Conservation (phyloP, 768 basidiomycete species). For the Collybiopsis luxurians region DNA sequence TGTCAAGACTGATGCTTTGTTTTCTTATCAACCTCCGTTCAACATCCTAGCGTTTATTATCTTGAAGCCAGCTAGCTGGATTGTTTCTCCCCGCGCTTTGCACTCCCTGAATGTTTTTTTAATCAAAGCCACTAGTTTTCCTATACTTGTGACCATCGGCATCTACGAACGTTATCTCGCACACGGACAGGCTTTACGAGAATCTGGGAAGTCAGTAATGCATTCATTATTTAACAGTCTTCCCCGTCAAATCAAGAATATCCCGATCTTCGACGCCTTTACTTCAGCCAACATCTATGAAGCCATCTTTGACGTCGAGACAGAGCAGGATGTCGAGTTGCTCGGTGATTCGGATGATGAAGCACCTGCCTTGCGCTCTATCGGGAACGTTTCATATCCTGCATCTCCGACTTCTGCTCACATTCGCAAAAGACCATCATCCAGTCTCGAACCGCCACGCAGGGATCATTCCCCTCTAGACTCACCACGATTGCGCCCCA, state of each 20-base stretch:
- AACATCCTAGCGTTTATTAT: constrained; percentile 79
- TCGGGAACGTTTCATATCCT: background rate
- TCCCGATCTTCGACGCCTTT: constrained; percentile 73
- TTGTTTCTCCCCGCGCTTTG: constrained; percentile 73
- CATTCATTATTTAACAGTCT: constrained; percentile 60
- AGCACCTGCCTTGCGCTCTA: constrained; percentile 36
- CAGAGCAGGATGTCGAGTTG: constrained; percentile 42
- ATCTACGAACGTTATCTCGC: constrained; percentile 76
- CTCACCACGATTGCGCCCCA: constrained; percentile 21
- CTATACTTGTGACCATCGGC: constrained; percentile 71
- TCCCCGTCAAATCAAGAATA: constrained; percentile 68
- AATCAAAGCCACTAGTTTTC: constrained; percentile 82
- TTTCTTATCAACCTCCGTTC: constrained; percentile 92
- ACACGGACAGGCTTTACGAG: constrained; percentile 46
- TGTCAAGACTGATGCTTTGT: constrained; percentile 85
- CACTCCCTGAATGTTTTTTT: constrained; percentile 84
- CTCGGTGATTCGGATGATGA: constrained; percentile 53
- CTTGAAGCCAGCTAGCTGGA: constrained; percentile 75
- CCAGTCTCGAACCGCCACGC: constrained; percentile 15
- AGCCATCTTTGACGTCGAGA: constrained; percentile 75
- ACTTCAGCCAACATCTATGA: constrained; percentile 66
- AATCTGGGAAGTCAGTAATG: constrained; percentile 49
- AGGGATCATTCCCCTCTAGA: constrained; percentile 12
- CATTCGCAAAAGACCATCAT: constrained; percentile 21
- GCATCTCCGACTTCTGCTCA: constrained; percentile 16